Evolutionary conservation across 257 asterid species (phyloP), one percentile per base, ranked within the genome.

Genomic region (Ehretia macrophylla): DNA sequence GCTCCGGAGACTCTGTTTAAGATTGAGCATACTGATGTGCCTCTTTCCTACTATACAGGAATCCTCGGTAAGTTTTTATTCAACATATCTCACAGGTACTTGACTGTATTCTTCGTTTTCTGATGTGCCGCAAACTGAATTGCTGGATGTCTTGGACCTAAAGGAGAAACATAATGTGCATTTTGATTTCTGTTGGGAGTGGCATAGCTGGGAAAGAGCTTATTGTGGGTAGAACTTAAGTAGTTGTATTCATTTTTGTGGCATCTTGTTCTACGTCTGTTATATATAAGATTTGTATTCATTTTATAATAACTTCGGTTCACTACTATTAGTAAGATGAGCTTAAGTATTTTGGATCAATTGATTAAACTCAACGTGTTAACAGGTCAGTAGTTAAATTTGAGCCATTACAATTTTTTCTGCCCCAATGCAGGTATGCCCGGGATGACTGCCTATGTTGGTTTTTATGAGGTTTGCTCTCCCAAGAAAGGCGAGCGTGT

Each of bases 401-500:
- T 27, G 6, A 27, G 35, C 6, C 6, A n/a, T 6, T 27, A 8
- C 0, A 9, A 8, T 27, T 18, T 1, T n/a, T 0, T 49, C 18
- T 1, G 0, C 11, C 32, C 8, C 37, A 0, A 50, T 10, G 8
- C 37, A 68, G 73, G 68, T 9, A 49, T 62, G 74, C 60, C 74
- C 5, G 74, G 74, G 21, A 14, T 62, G 56, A 62, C 74, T 11
- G 69, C 74, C 8, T 62, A 69, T 62, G 74, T 21, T n/a, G 74
- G 74, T 20, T 62, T 69, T 20, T 56, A 39, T 57, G 74, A 63
- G 55, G 35, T 69, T 3, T 63, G 65, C 45, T 23, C 55, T 0
- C 69, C 74, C n/a, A 62, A 63, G 55, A 56, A 69, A n/a, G 74
- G 64, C 6, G 74, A 69, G 11, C 45, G 46, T 19, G 74, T 69